Evolutionary conservation across 176 grass and related monocot species (phyloP).

Genomic region (Elymus sibiricus): DNA sequence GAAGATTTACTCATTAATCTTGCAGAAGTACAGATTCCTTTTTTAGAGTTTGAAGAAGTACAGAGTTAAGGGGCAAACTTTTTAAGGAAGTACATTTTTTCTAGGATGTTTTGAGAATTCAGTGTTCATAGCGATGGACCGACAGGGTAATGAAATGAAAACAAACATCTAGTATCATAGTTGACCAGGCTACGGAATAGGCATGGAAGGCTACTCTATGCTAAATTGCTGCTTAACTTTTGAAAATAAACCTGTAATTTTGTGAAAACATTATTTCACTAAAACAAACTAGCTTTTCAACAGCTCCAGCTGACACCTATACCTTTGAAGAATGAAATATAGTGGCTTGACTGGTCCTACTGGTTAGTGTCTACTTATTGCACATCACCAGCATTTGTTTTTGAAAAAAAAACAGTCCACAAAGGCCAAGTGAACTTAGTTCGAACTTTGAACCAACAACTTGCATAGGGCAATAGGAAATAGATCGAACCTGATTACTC

Average conservation of each 20-base stretch:
- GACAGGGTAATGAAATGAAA: background rate
- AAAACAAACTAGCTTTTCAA: conserved; percentile 1
- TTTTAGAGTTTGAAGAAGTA: background rate
- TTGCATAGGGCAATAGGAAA: background rate
- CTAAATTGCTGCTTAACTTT: background rate
- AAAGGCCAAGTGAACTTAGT: background rate
- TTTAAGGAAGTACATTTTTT: background rate
- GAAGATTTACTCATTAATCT: background rate
- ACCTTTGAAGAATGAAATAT: conserved; percentile 5
- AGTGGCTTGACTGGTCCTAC: background rate
- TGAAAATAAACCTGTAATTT: background rate
- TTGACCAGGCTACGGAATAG: background rate
- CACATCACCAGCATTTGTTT: background rate
- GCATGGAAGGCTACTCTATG: background rate
- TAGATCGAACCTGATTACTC: background rate
- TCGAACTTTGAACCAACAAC: background rate
- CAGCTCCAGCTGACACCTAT: background rate
- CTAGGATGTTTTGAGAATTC: background rate
- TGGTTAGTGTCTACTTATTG: background rate
- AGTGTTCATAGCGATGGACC: background rate
- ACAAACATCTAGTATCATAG: background rate
- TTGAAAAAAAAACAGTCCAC: background rate
- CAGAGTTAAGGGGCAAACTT: background rate
- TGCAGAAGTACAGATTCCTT: background rate
- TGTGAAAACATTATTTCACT: background rate